phyloP scores from a whole-genome alignment of 306 rosid species.

The Parietaria judaica region DNA sequence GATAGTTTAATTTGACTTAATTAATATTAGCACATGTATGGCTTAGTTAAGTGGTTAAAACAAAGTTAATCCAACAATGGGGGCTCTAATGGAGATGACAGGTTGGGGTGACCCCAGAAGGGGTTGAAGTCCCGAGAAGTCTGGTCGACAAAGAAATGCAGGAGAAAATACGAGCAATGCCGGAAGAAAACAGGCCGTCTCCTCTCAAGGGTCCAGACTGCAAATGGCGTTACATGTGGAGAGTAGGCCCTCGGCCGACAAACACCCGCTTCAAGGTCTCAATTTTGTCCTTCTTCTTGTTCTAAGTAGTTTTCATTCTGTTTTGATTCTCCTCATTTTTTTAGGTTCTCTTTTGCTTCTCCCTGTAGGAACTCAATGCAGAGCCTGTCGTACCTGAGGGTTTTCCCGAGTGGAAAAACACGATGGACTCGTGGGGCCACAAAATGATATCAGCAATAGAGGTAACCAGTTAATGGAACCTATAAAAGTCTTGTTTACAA shows the following conservation, averaged over 20 bases:
- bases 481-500: neutral
- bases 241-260: slow-evolving; percentile 84
- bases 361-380: slow-evolving; percentile 69
- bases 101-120: slow-evolving; percentile 97
- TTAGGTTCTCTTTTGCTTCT: neutral
- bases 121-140: slow-evolving; percentile 86
- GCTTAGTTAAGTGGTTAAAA: too few species aligned
- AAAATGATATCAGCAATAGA: slow-evolving; percentile 83
- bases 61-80: too few species aligned
- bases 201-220: slow-evolving; percentile 73
- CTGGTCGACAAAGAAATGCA: slow-evolving; percentile 85
- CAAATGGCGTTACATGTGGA: slow-evolving; percentile 95
- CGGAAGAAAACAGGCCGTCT: slow-evolving; percentile 50
- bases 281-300: neutral
- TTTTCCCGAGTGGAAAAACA: slow-evolving; percentile 80
- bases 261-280: slow-evolving; percentile 72
- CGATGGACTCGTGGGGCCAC: slow-evolving; percentile 93
- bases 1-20: too few species aligned
- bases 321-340: slow-evolving; percentile 1
- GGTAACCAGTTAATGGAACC: slow-evolving; percentile 24
- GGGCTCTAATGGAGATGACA: slow-evolving; percentile 6
- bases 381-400: slow-evolving; percentile 91
- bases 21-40: too few species aligned
- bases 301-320: neutral
- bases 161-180: slow-evolving; percentile 62